Base-by-base conservation (phyloP, 1,284 basidiomycete genomes). In the Ceratobasidium sp. region DNA sequence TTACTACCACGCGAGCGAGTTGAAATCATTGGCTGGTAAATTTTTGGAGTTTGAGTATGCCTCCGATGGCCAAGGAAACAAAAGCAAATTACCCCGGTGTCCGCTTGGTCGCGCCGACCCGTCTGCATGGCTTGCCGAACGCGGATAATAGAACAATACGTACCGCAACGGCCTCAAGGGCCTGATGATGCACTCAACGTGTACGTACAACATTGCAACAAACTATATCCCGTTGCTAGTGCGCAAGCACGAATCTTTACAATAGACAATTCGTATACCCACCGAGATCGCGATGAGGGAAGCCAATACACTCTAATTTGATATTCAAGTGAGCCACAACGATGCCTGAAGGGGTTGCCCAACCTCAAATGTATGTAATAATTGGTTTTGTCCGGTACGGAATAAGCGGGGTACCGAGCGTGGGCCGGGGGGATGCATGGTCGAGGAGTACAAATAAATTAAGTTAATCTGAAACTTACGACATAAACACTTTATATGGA, bases 301-400 rank as follows among this genome's bases (percentile, higher is more conserved):
- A 50, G 23, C 47, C 6, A 23, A 21, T 25, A 21, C 11, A 27
- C 47, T 21, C 47, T 21, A 50, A 8, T 50, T 36, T 36, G 33
- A 36, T 36, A 36, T 36, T 36, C 33, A 36, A 36, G 33, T 36
- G 33, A 36, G 33, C 33, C 33, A 36, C 33, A 36, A 36, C 11
- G 33, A 36, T 36, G 11, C 11, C 5, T 36, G 33, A 50, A 50
- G 47, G 47, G 9, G 11, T 50, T 23, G 41, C 19, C 42, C 54
- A 42, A 56, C 52, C 52, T 67, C 62, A 56, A 30, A 27, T 67
- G 39, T 67, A 67, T 56, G 52, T 67, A 56, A 67, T 53, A 62
- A 19, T 4, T 16, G 23, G 9, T 21, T 13, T 27, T 21, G 23
- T 27, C 47, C 47, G 23, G 27, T 21, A 23, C 52, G 42, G 21